Conservation (phyloP, 78 protist genomes). For the Polysphondylium violaceum region DNA sequence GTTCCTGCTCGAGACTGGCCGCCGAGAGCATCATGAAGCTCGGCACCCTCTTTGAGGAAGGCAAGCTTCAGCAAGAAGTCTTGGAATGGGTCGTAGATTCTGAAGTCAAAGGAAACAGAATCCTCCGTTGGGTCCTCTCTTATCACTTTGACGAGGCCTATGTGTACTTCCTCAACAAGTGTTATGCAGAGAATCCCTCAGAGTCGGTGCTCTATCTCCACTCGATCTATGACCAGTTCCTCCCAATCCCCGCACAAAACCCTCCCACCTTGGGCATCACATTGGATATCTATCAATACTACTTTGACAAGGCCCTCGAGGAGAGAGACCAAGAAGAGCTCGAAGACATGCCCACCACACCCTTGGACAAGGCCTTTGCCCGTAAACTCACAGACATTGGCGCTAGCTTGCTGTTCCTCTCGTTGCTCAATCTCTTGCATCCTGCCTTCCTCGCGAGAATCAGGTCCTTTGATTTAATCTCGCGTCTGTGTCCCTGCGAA, state of each 20-base stretch:
- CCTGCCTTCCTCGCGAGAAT: constrained; percentile 66
- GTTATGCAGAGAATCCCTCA: constrained; percentile 36
- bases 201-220: constrained; percentile 62
- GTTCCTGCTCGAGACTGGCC: constrained; percentile 59
- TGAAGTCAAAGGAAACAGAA: constrained; percentile 54
- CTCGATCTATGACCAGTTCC: constrained; percentile 66
- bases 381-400: constrained; percentile 48
- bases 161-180: constrained; percentile 31
- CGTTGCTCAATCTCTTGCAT: constrained; percentile 39
- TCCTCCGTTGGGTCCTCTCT: constrained; percentile 68
- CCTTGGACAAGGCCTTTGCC: constrained; percentile 22
- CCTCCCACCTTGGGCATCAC: constrained; percentile 74
- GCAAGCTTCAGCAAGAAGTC: constrained; percentile 30
- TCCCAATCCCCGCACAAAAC: constrained; percentile 62
- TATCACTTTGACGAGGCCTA: constrained; percentile 74
- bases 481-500: constrained; percentile 51
- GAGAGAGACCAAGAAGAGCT: constrained; percentile 64
- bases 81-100: constrained; percentile 75
- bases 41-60: constrained; percentile 63
- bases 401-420: constrained; percentile 26
- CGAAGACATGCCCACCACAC: constrained; percentile 38
- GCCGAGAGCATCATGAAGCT: constrained; percentile 45
- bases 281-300: constrained; percentile 66
- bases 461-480: constrained; percentile 54
- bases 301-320: constrained; percentile 52